Evolutionary conservation across 495 filamentous ascomycete species (phyloP), one percentile per base, ranked within the genome.

Genomic region (Penicillium crystallinum): DNA sequence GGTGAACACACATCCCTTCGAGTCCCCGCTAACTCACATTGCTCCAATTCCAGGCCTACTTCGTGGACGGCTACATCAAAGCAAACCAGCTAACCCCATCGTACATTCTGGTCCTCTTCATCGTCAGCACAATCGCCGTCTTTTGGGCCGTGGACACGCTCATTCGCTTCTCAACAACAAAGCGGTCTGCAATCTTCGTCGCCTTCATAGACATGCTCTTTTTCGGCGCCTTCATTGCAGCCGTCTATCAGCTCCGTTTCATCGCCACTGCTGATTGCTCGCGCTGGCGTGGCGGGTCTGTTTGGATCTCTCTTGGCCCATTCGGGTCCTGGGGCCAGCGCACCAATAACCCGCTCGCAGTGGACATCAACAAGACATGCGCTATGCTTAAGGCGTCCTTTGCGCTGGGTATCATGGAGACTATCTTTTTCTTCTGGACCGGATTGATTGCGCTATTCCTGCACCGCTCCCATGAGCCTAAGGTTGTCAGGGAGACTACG

Each of bases 91-190:
- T 95, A 46, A 92, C 89, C 10, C 91, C 91, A 1, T 66, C 75
- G 56, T 88, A 84, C 73, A 85, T 95, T 71, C 84, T 96, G 19
- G 78, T 95, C 53, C 83, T 96, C 56, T 96, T 96, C 82, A 96
- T 96, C 71, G 83, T 88, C 64, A 86, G 85, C 35, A 84, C 89
- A 3, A 79, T 96, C 39, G 91, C 80, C 12, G 74, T 81, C 27
- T 88, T 84, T 62, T 96, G 90, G 90, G 77, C 81, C 35, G 58
- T 95, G 66, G 83, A 81, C 66, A 96, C 91, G 4, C 71, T 95
- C 11, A 85, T 96, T 77, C 79, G 80, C 54, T 90, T 90, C 74
- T 80, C 84, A 60, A 85, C 87, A 29, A 84, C 86, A 35, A 75
- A 77, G 25, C 72, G 81, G 68, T 88, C 89, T 59, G 82, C 86